phyloP scores from a whole-genome alignment of 768 basidiomycete genomes.

The Termitomyces bulborhizus region DNA sequence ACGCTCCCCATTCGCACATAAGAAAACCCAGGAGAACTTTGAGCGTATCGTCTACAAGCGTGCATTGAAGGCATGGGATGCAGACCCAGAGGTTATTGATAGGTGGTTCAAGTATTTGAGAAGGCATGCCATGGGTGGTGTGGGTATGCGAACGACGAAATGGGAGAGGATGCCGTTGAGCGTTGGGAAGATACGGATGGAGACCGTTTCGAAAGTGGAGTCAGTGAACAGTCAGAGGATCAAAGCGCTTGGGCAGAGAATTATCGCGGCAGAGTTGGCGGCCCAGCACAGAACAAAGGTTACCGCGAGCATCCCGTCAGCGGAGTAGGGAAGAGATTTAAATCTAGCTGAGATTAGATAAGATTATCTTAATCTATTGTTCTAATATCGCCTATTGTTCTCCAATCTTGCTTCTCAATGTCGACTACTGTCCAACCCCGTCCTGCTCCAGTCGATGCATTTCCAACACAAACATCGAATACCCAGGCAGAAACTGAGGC shows the following conservation, averaged over 20 bases:
- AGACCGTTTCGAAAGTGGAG: constrained; percentile 20
- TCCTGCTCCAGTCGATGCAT: constrained; percentile 47
- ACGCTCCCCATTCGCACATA: constrained; percentile 83
- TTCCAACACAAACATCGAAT: constrained; percentile 56
- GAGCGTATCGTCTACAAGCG: constrained; percentile 80
- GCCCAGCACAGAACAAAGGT: neutral
- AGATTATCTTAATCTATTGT: constrained; percentile 4
- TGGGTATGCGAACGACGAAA: constrained; percentile 76
- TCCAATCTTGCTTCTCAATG: constrained; percentile 11
- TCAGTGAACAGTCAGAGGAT: constrained; percentile 15
- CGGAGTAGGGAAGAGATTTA: neutral
- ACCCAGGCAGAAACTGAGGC: constrained; percentile 63
- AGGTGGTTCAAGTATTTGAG: constrained; percentile 77
- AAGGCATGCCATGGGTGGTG: constrained; percentile 72
- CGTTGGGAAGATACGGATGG: constrained; percentile 27
- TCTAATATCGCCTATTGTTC: neutral
- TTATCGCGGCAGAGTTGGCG: constrained; percentile 21
- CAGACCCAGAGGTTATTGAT: constrained; percentile 70
- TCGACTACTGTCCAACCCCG: neutral
- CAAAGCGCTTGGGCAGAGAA: constrained; percentile 24
- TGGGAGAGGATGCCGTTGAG: constrained; percentile 66
- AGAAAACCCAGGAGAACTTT: constrained; percentile 95
- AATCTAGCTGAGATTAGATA: constrained; percentile 3
- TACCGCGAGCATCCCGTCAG: neutral
- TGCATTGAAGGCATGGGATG: constrained; percentile 87